Evolutionary conservation across 1,284 basidiomycete genomes (phyloP), one percentile per base, ranked within the genome.

Genomic region (Ustilago bromivora): DNA sequence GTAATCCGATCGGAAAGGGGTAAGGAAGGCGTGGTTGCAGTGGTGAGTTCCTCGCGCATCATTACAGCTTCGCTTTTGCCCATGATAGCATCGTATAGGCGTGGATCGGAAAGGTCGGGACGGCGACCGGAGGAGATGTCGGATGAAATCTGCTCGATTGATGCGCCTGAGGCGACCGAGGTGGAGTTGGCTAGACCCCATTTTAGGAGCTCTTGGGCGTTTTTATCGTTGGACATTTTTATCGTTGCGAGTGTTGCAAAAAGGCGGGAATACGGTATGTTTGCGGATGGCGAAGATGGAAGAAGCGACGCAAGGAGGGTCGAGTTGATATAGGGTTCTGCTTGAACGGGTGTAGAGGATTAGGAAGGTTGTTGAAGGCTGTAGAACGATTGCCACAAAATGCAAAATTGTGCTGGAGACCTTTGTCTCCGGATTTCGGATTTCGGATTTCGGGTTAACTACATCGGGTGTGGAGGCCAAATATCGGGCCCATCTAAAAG

Each of bases 1-100:
- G 90, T 88, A 56, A 94, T 88, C 36, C 94, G 76, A 46, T 84
- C 82, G 0, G 69, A 38, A 47, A 71, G 55, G 2, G 65, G 38
- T 11, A 78, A 60, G 9, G 66, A 36, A 11, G 65, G n/a, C 57
- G 83, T 74, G 38, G 74, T 8, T 84, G 82, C 84, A 23, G 74
- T 79, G 0, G 62, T 35, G 28, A 86, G 74, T 63, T 85, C 79
- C 61, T 86, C 84, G n/a, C 69, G 59, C 84, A 86, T 86, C 83
- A 86, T 83, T 55, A 79, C 69, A 8, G 84, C 82, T 71, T 86
- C 84, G 41, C 72, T 78, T 58, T 84, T 86, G n/a, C 83, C 84
- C 84, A 85, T 86, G 36, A 85, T 71, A 2, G 83, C 83, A 17
- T 83, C 76, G 76, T 79, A 82, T 17, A 85, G 69, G 3, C 63